phyloP scores from a whole-genome alignment of 2,329 filamentous ascomycete species.

The Neofusicoccum sp. region DNA sequence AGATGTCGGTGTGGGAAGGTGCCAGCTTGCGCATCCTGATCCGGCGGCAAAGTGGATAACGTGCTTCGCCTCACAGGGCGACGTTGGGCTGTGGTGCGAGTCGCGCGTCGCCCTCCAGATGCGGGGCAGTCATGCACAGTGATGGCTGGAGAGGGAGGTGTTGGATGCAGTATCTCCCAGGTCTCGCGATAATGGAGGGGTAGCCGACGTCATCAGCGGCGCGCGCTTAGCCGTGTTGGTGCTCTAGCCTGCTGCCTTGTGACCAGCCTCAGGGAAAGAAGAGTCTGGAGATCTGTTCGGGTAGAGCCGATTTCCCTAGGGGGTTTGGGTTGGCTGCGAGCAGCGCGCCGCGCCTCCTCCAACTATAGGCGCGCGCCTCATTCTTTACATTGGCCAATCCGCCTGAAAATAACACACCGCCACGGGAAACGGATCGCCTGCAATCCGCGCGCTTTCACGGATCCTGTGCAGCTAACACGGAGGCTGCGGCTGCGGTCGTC shows the following conservation, averaged over 20 bases:
- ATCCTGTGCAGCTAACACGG: slow-evolving; percentile 11
- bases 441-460: slow-evolving; percentile 3
- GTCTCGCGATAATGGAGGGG: slow-evolving; percentile 17
- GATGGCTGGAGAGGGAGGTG: slow-evolving; percentile 6
- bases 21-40: slow-evolving; percentile 13
- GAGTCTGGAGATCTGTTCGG: slow-evolving; percentile 17
- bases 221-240: neutral
- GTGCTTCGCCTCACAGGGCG: slow-evolving; percentile 12
- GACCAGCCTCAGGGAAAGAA: slow-evolving; percentile 17
- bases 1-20: slow-evolving; percentile 16
- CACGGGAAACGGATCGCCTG: slow-evolving; percentile 8
- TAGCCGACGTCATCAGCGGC: slow-evolving; percentile 14
- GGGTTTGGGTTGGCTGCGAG: slow-evolving; percentile 3
- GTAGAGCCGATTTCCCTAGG: slow-evolving; percentile 20
- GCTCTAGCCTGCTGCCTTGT: slow-evolving; percentile 6
- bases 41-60: slow-evolving; percentile 14
- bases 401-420: slow-evolving; percentile 10
- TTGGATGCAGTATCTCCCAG: slow-evolving; percentile 3
- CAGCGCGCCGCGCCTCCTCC: neutral
- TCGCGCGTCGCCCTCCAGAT: slow-evolving; percentile 6
- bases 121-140: slow-evolving; percentile 16
- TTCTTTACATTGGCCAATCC: slow-evolving; percentile 9
- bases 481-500: neutral
- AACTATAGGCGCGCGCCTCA: slow-evolving; percentile 13
- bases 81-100: slow-evolving; percentile 6